A percentile compares a stretch with the other conserved stretches of the same genome.
These are phyloP conservation scores for Rhododendron mucronatum DNA, from an alignment of 148 eudicot genomes.

Conservation along the genomic window DNA sequence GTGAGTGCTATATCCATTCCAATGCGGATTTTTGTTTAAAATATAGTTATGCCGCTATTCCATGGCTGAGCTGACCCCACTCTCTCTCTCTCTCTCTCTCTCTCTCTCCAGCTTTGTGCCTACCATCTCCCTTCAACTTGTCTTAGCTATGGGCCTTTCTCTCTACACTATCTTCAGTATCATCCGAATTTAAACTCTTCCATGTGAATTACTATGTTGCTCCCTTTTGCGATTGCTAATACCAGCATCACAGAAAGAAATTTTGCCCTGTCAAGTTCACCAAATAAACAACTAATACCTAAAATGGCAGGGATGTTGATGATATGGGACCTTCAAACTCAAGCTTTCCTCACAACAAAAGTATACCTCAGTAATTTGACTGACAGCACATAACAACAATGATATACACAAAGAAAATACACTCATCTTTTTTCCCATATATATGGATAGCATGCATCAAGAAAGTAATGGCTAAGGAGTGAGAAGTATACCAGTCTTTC, in stretches of 20 bases:
- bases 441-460: no score
- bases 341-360: no score
- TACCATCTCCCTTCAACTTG: neutral
- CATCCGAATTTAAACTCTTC: neutral
- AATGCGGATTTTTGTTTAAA: neutral
- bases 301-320: no score
- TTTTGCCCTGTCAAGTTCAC: no score
- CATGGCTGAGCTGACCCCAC: neutral
- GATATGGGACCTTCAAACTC: no score
- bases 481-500: constrained; percentile 67
- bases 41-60: neutral
- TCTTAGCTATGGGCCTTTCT: neutral
- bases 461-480: neutral
- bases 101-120: neutral
- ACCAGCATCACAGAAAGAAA: neutral
- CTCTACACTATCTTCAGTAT: neutral
- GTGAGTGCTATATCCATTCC: neutral
- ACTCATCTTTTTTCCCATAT: no score
- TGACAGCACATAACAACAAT: no score
- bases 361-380: no score
- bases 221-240: neutral
- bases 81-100: neutral
- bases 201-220: neutral
- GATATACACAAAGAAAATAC: no score
- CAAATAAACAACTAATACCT: no score